Base-by-base conservation (phyloP, 2,329 filamentous ascomycete genomes). In the Cladophialophora yegresii region DNA sequence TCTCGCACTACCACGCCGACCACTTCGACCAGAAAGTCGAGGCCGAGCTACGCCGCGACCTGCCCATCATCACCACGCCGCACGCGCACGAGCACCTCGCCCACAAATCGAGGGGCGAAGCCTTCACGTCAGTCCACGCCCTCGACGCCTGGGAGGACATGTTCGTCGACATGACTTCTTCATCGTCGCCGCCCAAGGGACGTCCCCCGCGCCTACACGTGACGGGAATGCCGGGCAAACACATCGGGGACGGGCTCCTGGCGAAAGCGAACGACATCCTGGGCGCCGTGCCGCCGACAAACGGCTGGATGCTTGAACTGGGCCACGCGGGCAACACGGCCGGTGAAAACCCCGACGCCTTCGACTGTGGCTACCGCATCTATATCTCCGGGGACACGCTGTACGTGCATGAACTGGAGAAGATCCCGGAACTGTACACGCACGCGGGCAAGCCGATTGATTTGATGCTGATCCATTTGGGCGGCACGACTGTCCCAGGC, bases 341-440 rank as follows among this genome's bases (percentile, higher is more conserved):
- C 36, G 36, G 36, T 6, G 36, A 16, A 22, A 64, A 61, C 32
- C 69, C 71, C 23, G 20, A 65, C 3, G 67, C 71, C 3, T 80
- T 84, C 64, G 72, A 79, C 10, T 78, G 75, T 23, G 83, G 84
- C 0, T 86, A 86, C 70, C 75, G 83, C 13, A 87, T 89, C 70
- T 89, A 89, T 74, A 88, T 89, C 64, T 85, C 85, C 0, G 87
- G 87, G 22, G 86, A 89, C 72, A 89, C 86, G 1, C 77, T 89
- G 7, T 78, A 87, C 71, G 81, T 87, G 23, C 81, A 86, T 68
- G 86, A 89, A 56, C 79, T 89, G 0, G 81, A 83, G 54, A 79
- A 85, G 65, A 89, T 90, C 45, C 83, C 84, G 0, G 72, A 83
- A 65, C 78, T 82, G 54, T 85, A 87, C 68, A 68, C 66, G 3